Evolutionary conservation across 1,139 yeast species (phyloP).

Genomic region (Debaryomyces sp.): DNA sequence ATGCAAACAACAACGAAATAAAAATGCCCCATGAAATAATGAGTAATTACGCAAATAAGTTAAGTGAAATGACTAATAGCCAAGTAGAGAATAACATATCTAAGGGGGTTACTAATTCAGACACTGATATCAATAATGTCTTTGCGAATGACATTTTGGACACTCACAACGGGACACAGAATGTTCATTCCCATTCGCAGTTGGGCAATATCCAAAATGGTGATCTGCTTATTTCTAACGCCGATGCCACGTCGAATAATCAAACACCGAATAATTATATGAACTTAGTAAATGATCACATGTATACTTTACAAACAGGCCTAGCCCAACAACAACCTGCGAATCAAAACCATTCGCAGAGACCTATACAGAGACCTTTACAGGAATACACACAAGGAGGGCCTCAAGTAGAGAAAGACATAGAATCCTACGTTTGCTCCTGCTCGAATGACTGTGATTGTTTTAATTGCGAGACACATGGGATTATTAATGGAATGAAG

Average conservation of each 20-base stretch:
- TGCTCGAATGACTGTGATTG: slow-evolving; percentile 55
- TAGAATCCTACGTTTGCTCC: slow-evolving; percentile 26
- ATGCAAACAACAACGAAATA: slow-evolving; percentile 2
- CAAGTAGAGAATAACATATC: background rate
- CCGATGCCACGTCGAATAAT: background rate
- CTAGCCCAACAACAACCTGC: background rate
- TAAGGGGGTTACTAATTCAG: background rate
- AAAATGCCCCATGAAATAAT: background rate
- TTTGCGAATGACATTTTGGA: background rate
- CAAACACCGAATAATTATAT: background rate
- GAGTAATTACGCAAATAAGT: background rate
- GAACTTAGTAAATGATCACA: background rate
- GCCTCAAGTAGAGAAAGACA: background rate
- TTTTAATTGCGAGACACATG: slow-evolving; percentile 56
- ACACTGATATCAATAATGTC: background rate
- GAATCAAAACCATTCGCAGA: background rate
- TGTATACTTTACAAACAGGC: background rate
- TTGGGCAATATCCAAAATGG: background rate
- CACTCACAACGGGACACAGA: background rate
- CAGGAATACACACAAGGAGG: background rate
- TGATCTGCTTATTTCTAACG: background rate
- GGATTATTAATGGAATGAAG: slow-evolving; percentile 53
- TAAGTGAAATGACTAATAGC: background rate
- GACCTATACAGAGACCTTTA: background rate
- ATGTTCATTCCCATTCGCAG: background rate